Conservation (phyloP, 106 monocot genomes). For the Dioscorea dumetorum region DNA sequence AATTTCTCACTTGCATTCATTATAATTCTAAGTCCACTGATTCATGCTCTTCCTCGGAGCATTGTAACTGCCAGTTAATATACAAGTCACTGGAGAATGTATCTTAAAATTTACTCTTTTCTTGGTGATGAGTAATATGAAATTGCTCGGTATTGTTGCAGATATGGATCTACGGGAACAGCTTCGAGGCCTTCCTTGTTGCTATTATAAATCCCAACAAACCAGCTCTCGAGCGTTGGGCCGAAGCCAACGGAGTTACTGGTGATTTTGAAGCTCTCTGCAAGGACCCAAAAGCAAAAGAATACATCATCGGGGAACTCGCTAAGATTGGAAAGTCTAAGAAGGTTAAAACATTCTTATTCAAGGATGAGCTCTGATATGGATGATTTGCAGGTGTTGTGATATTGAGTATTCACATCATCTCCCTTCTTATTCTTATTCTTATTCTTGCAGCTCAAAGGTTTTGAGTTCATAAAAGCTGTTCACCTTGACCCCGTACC, state of each 20-base stretch:
- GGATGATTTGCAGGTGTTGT: background rate
- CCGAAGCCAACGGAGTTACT: constrained; percentile 42
- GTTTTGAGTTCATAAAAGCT: constrained; percentile 80
- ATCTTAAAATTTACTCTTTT: background rate
- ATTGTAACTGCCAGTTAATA: no score
- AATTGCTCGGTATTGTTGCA: constrained; percentile 16
- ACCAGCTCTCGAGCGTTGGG: constrained; percentile 73
- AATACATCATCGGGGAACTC: constrained; percentile 69
- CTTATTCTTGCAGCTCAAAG: constrained; percentile 56
- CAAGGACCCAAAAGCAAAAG: constrained; percentile 60
- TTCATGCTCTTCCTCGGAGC: no score
- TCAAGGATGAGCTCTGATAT: no score
- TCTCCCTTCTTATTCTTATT: background rate
- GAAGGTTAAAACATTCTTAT: constrained; percentile 31
- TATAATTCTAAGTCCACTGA: no score
- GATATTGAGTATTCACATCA: background rate
- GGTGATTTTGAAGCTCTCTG: constrained; percentile 66
- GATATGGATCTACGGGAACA: constrained; percentile 98
- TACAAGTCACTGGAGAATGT: no score
- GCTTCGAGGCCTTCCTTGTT: constrained; percentile 85
- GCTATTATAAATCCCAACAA: constrained; percentile 78
- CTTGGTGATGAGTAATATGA: background rate
- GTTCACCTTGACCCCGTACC: constrained; percentile 81
- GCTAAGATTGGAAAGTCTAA: constrained; percentile 60
- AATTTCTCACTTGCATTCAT: no score